Base-by-base conservation (phyloP, 495 filamentous ascomycete species). In the Cryomyces antarcticus region DNA sequence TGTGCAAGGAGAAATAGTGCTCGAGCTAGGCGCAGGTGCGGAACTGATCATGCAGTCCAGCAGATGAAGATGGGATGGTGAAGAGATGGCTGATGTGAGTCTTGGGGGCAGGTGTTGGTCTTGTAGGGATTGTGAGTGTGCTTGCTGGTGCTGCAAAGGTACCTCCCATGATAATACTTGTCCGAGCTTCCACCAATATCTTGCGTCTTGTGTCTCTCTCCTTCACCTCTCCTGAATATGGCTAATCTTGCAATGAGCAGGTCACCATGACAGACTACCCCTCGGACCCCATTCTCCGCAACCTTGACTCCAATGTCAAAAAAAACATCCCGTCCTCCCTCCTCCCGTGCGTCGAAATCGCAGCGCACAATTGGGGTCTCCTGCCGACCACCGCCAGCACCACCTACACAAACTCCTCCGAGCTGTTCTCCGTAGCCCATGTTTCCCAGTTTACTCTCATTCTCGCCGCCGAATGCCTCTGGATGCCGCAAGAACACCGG, bases 381-480 rank as follows among this genome's bases (percentile, higher is more conserved):
- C 52, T 81, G 3, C 48, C 50, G 4, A 70, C 76, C 40, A 24
- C 17, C 17, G 11, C 41, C 11, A 29, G 40, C 28, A 31, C 40
- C 9, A 10, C 5, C 28, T 41, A 13, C n/a, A 3, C 17, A 2
- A 24, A 24, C 17, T 24, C 17, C 17, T 24, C 17, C 17, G 17
- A 24, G 17, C 35, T 57, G 0, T 73, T 83, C 49, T 72, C 79
- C 1, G 39, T 45, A 2, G 49, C 46, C 6, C 52, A 75, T 47
- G 61, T 60, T 5, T 66, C 64, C 6, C 45, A 45, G 3, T 92
- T 75, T 53, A 75, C 73, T 6, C 71, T 77, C 41, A 73, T 93
- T 27, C 63, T 92, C 30, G 79, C 77, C 2, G 80, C 82, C 36
- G 86, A 93, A 53, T 92, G 82, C 56, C 65, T 83, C 46, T 95